Evolutionary conservation across 1,139 yeast species (phyloP), one percentile per base, ranked within the genome.

Genomic region (Diutina pseudorugosa): DNA sequence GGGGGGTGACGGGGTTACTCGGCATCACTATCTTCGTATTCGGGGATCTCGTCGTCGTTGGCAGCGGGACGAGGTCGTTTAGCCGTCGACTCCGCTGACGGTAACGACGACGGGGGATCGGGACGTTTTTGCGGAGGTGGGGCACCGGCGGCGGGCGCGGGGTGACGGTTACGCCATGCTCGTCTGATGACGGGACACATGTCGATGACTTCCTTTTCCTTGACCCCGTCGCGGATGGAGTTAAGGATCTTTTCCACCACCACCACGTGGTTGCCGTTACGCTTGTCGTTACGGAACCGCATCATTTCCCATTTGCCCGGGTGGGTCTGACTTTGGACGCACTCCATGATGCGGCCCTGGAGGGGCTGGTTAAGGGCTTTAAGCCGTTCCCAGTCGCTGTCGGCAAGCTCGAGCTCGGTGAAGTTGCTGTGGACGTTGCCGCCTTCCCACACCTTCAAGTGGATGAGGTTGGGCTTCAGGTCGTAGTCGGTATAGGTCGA

Each of bases 241-340:
- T 83, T 80, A 52, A 91, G 68, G 47, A 93, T 91, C 62, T 85
- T 91, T 55, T 81, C 82, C 14, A 90, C 96, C 20, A 87, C 89
- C 19, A 83, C 72, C 4, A 82, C 66, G 65, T 89, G 96, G 64
- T 94, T 94, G 11, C 95, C 98, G 61, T 86, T 85, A 23, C 79
- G 68, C 64, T 94, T 94, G 65, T 94, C 99, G 66, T 93, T 96
- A 64, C 99, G 76, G 66, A 93, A 93, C 55, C 99, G 75, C 55
- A 93, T 67, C 73, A 87, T 77, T 56, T 82, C 82, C 98, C 98
- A 94, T 53, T 73, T 77, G 1, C 83, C 83, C 3, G 69, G 68
- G 41, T 59, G 64, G 52, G 77, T 72, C 25, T 72, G 69, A 53
- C 83, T 82, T 60, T 76, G 75, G 56, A 81, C 73, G 58, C 95